Base-by-base conservation (phyloP, 805 yeast species). In the Candida schatavii region DNA sequence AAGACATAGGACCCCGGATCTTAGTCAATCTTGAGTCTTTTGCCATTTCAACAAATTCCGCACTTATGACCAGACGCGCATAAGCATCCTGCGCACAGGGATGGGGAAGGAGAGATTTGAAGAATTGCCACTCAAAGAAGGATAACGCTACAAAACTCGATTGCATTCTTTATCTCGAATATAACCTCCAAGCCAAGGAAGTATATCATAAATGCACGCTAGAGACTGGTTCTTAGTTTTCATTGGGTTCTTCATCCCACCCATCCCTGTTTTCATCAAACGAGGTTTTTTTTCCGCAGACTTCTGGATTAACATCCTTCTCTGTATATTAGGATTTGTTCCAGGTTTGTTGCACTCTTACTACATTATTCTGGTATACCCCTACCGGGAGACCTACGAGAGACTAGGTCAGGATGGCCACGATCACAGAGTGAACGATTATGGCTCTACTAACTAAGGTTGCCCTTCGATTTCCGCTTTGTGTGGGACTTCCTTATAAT, bases 311-410 rank as follows among this genome's bases (percentile, higher is more conserved):
- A 87, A 86, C 61, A 69, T 87, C 36, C 79, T 84, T 5, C 72
- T 87, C 23, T 83, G 88, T 60, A 54, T 78, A 43, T 68, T 87
- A 34, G 93, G 95, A 1, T 81, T 73, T 57, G 55, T 87, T 41
- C 95, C 95, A 0, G 95, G 93, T 9, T 72, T 86, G 28, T 61
- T 87, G 46, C 95, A 87, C 55, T 68, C 83, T 31, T 82, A 87
- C 78, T 87, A 85, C 61, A 83, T 87, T 53, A 85, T 87, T 42
- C 79, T 88, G 42, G 71, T 77, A 51, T 84, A 84, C 56, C 95
- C 95, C 5, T 68, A 62, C 51, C 47, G 58, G 7, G 68, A 61
- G 37, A 42, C 44, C 1, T 56, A 57, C 35, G 57, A 56, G 13
- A 52, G 50, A 2, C 34, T 63, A n/a, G 62, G 62, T 3, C 62